Evolutionary conservation across 208 protist genomes (phyloP), one percentile per base, ranked within the genome.

Genomic region (Borovskyia barvae): DNA sequence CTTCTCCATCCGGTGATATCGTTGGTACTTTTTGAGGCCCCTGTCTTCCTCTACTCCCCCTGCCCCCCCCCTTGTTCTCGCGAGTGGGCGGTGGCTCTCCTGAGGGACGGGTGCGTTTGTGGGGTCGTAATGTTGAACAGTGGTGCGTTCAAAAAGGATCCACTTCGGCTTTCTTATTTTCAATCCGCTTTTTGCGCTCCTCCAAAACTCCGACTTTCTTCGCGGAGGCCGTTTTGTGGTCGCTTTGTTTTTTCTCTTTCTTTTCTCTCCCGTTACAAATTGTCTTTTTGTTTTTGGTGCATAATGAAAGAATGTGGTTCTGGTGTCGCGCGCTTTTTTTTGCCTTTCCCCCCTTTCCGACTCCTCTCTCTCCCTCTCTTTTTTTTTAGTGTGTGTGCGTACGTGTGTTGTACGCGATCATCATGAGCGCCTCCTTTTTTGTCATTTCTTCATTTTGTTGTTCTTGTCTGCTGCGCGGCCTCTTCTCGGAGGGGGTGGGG

Each of bases 361-460:
- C 3, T 33, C n/a, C 30, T 45, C 9, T 17, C 7, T 4, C 19
- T 17, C 30, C 17, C n/a, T 40, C 19, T 42, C 19, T 52, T n/a
- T 41, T 42, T 35, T 52, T 4, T 52, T 62, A 8, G 50, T 45
- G 50, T 45, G 22, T 25, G 32, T 45, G 7, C 22, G 39, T 48
- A 29, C 32, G 41, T 15, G 24, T 19, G 39, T 29, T 26, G 24
- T 26, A 12, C n/a, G 15, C 43, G 29, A 32, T 20, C n/a, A n/a
- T n/a, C n/a, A n/a, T n/a, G n/a, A n/a, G n/a, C n/a, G n/a, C n/a
- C n/a, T n/a, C n/a, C n/a, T n/a, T n/a, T n/a, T n/a, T n/a, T n/a
- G n/a, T n/a, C n/a, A n/a, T n/a, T n/a, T 22, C 15, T 22, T 48
- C 3, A 24, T 22, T 48, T 4, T 29, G 12, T 30, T 51, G 17